These are phyloP conservation scores for Hanseniaspora osmophila DNA, from an alignment of 805 yeast genomes.

Conservation along the genomic window DNA sequence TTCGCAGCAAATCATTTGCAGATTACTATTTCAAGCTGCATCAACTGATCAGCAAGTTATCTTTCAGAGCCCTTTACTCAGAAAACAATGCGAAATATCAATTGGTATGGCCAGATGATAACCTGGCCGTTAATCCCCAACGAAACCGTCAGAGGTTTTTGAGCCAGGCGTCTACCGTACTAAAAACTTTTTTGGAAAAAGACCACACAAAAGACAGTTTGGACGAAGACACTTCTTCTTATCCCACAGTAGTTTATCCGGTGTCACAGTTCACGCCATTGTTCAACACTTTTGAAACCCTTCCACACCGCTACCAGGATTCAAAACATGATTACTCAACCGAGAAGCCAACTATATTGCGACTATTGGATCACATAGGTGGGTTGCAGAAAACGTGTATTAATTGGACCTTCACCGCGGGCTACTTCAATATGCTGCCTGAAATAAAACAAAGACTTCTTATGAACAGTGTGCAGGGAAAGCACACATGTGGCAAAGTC, in stretches of 20 bases:
- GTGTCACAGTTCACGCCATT: slow-evolving; percentile 84
- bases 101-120: slow-evolving; percentile 61
- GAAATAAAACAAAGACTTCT: slow-evolving; percentile 48
- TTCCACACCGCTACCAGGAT: background rate
- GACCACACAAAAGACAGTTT: background rate
- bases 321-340: slow-evolving; percentile 44
- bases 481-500: slow-evolving; percentile 36
- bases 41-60: slow-evolving; percentile 47
- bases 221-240: slow-evolving; percentile 8
- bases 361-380: slow-evolving; percentile 40
- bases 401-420: slow-evolving; percentile 86
- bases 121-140: slow-evolving; percentile 55
- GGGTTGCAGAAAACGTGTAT: slow-evolving; percentile 27
- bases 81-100: slow-evolving; percentile 34
- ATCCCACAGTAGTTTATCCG: slow-evolving; percentile 67
- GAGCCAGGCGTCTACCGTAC: slow-evolving; percentile 37
- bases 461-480: slow-evolving; percentile 31
- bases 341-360: slow-evolving; percentile 58
- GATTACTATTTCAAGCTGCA: slow-evolving; percentile 69
- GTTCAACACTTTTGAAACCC: slow-evolving; percentile 26
- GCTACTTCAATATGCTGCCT: slow-evolving; percentile 85
- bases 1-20: slow-evolving; percentile 40
- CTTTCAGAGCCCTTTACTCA: slow-evolving; percentile 47
- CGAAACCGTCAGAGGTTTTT: slow-evolving; percentile 37
- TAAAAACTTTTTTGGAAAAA: slow-evolving; percentile 47